A percentile compares a stretch with the other conserved stretches of the same genome.
These are phyloP conservation scores for Hemerocallis citrina DNA, from an alignment of 106 monocot species.

Conservation along the genomic window DNA sequence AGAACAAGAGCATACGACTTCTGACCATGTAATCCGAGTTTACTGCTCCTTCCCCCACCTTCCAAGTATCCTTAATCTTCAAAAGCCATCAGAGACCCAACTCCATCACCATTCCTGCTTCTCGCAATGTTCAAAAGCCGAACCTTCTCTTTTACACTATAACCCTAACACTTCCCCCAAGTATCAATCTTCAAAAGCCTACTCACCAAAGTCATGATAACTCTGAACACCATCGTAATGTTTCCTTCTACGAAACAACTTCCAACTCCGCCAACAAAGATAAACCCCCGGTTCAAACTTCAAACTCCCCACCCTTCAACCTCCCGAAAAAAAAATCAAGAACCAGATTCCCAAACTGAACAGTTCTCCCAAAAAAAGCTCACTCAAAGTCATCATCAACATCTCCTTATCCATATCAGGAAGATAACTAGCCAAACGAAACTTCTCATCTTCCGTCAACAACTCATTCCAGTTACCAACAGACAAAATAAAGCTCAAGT, in stretches of 20 bases:
- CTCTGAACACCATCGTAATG: conserved; percentile 7
- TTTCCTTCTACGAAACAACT: background rate
- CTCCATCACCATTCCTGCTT: conserved; percentile 4
- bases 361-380: conserved; percentile 47
- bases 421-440: conserved; percentile 42
- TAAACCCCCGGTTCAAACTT: conserved; percentile 60
- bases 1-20: conserved; percentile 5
- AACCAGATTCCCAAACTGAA: conserved; percentile 62
- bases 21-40: conserved; percentile 20
- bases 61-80: conserved; percentile 26
- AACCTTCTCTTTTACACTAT: conserved; percentile 11
- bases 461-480: conserved; percentile 15
- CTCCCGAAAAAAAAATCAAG: conserved; percentile 8
- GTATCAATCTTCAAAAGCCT: conserved; percentile 4
- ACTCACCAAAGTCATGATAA: conserved; percentile 14
- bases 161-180: conserved; percentile 12
- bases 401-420: conserved; percentile 77
- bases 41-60: conserved; percentile 11
- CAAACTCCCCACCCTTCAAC: conserved; percentile 41
- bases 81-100: conserved; percentile 2
- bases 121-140: conserved; percentile 9
- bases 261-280: conserved; percentile 43
- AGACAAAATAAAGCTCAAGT: conserved; percentile 2
- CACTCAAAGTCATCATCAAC: conserved; percentile 41
- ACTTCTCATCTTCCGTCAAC: conserved; percentile 69